These are phyloP conservation scores for Pseudogymnoascus sp. DNA, from an alignment of 2,329 filamentous ascomycete genomes.

Conservation along the genomic window DNA sequence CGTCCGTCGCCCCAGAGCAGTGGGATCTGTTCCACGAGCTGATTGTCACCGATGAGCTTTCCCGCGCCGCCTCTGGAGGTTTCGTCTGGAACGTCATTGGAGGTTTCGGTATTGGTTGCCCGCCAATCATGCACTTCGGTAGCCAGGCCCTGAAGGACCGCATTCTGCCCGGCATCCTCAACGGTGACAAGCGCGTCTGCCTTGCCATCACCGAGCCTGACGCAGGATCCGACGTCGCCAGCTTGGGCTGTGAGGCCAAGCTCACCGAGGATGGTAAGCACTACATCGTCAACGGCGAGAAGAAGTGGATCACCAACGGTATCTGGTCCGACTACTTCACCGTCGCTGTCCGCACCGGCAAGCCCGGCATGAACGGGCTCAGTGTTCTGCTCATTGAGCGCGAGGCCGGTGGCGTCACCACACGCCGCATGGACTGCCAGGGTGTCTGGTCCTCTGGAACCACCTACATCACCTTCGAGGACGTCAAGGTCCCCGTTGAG, in stretches of 20 bases:
- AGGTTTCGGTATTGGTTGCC: conserved; percentile 92
- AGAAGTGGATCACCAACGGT: conserved; percentile 99
- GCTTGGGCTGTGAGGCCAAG: conserved; percentile 92
- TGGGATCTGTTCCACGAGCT: conserved; percentile 99
- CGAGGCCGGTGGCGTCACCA: conserved; percentile 74
- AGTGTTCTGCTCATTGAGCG: conserved; percentile 90
- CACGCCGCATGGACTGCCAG: conserved; percentile 95
- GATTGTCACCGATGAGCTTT: conserved; percentile 89
- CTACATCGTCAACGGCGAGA: conserved; percentile 98
- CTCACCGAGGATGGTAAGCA: conserved; percentile 93
- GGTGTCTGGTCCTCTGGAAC: conserved; percentile 94
- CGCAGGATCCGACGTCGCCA: conserved; percentile 90
- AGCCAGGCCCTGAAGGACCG: conserved; percentile 77
- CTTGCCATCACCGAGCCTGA: conserved; percentile 96
- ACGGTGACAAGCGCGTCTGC: conserved; percentile 94
- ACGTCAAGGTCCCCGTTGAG: conserved; percentile 99
- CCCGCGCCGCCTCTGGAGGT: conserved; percentile 78
- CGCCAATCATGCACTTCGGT: conserved; percentile 86
- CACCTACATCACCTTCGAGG: conserved; percentile 96
- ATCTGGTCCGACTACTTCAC: conserved; percentile 98
- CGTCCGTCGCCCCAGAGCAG: conserved; percentile 74
- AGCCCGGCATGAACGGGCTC: conserved; percentile 85
- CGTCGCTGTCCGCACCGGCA: conserved; percentile 85
- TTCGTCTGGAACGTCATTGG: conserved; percentile 96
- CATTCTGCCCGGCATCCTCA: conserved; percentile 79